Conservation (phyloP, 106 monocot genomes). For the Gastrodia elata region DNA sequence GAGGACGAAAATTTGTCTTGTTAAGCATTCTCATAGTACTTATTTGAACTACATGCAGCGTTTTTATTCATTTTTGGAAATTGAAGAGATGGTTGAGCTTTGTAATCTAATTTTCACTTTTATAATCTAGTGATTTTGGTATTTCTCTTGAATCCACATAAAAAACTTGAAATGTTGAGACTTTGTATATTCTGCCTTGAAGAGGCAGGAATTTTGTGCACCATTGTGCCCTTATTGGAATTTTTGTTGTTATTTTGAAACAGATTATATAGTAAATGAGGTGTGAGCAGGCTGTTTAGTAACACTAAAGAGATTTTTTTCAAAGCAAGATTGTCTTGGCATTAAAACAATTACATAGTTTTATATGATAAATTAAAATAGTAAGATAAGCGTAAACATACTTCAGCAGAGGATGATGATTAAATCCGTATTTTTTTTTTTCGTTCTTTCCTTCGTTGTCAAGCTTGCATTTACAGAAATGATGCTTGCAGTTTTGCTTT, state of each 20-base stretch:
- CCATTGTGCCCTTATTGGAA: neutral
- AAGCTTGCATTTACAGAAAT: too few species aligned
- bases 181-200: neutral
- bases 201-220: neutral
- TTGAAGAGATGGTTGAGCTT: too few species aligned
- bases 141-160: too few species aligned
- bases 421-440: too few species aligned
- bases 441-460: too few species aligned
- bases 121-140: neutral
- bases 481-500: too few species aligned
- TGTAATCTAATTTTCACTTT: too few species aligned
- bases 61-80: too few species aligned
- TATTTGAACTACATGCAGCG: too few species aligned
- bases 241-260: neutral
- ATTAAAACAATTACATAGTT: neutral
- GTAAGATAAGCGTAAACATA: neutral
- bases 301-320: neutral
- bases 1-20: neutral
- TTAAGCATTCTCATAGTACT: neutral
- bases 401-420: too few species aligned
- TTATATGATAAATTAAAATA: neutral
- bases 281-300: neutral
- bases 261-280: neutral
- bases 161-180: neutral
- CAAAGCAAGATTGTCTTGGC: neutral